Evolutionary conservation across 1,139 yeast genomes (phyloP), one percentile per base, ranked within the genome.

Genomic region (Magnusiomyces suaveolens): DNA sequence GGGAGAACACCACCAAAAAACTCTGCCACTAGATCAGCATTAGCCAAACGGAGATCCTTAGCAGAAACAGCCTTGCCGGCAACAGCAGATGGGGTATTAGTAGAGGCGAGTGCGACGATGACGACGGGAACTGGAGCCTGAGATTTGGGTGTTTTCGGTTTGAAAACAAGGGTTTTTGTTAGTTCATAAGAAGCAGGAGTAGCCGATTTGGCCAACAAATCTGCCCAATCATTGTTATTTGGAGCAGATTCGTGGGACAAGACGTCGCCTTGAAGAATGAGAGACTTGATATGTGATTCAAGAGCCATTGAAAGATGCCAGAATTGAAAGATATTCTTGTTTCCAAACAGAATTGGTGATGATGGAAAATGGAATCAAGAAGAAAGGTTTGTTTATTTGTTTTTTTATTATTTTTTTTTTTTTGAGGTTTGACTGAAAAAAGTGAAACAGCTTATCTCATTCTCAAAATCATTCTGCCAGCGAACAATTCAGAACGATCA

Each of bases 41-140:
- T 82, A 54, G 96, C 97, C 65, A 87, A 74, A 69, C 96, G 80
- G 60, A 95, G 95, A 60, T 88, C 96, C 72, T 88, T 89, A 51
- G 80, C 87, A 52, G 75, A 77, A 20, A 89, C 86, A 48, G 82
- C 77, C 58, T 77, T 74, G 50, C 95, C 90, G 59, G 88, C 77
- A 36, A 76, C 65, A 25, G 77, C 74, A 3, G 84, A 71, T 52
- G 95, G 88, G 43, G 96, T 87, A 51, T 75, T 74, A 6, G 96
- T 85, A 20, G 60, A 54, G 52, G 80, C 80, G 60, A 85, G 76
- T 6, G 96, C 95, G 66, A 88, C 78, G 41, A 88, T 87, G 51
- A 88, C 81, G 36, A 88, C 77, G 50, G 96, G 96, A 52, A 85
- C 81, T 38, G 95, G 87, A n/a, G 79, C 72, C 53, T 87, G 89